Percentiles rank a stretch among this genome's conserved stretches.
phyloP scores from a whole-genome alignment of 2,329 filamentous ascomycete species.

The Lecanoromycetidae sp. region DNA sequence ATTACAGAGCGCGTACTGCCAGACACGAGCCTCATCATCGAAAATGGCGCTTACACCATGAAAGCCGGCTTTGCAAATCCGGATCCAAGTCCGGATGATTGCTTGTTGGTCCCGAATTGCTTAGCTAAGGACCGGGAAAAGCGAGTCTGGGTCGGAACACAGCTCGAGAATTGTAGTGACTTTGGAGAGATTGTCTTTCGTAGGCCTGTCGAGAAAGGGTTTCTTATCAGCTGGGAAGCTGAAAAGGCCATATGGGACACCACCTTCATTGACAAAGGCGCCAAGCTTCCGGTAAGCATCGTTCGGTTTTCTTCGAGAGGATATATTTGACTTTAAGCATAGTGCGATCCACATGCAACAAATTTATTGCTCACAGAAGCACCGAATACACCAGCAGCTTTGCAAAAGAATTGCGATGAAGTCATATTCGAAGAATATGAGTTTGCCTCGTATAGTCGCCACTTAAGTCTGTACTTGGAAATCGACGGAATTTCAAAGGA shows the following conservation, averaged over 20 bases:
- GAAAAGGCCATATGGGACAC: conserved; percentile 93
- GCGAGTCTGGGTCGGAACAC: conserved; percentile 66
- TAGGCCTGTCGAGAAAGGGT: conserved; percentile 85
- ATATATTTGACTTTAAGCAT: conserved; percentile 19
- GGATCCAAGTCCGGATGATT: conserved; percentile 38
- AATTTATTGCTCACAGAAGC: conserved; percentile 75
- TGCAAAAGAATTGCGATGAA: conserved; percentile 88
- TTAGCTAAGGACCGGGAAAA: conserved; percentile 71
- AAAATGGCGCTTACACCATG: conserved; percentile 84
- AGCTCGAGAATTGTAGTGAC: conserved; percentile 68
- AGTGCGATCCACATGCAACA: conserved; percentile 68
- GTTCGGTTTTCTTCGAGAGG: conserved; percentile 21
- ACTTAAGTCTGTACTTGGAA: conserved; percentile 49
- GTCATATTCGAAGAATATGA: conserved; percentile 96
- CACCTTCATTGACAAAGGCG: conserved; percentile 62
- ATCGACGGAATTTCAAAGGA: neutral
- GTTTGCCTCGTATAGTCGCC: conserved; percentile 74
- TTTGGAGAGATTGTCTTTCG: conserved; percentile 82
- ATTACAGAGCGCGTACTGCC: conserved; percentile 42
- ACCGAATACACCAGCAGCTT: conserved; percentile 63
- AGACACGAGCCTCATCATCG: conserved; percentile 65
- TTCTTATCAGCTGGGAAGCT: conserved; percentile 90
- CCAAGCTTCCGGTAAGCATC: conserved; percentile 41
- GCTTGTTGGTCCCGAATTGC: conserved; percentile 71
- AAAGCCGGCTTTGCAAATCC: conserved; percentile 68